phyloP scores from a whole-genome alignment of 805 yeast species.

The Candida xiaguanensis region DNA sequence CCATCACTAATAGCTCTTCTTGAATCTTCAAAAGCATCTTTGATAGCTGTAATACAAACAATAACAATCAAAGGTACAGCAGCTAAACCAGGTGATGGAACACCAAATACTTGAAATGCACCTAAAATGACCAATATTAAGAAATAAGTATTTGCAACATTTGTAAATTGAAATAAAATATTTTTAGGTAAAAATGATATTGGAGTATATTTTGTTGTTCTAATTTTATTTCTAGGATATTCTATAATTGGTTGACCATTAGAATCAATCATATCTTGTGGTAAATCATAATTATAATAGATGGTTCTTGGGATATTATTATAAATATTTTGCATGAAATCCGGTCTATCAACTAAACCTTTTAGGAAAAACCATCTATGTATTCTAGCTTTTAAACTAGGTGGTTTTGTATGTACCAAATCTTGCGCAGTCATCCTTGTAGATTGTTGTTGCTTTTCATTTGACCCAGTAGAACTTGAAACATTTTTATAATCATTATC shows the following conservation, averaged over 20 bases:
- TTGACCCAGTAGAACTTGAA: conserved; percentile 1
- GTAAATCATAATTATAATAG: conserved; percentile 49
- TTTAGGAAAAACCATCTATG: conserved; percentile 17
- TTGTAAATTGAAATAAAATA: conserved; percentile 49
- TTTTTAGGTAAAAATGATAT: conserved; percentile 56
- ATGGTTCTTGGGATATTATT: conserved; percentile 39
- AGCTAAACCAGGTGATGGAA: conserved; percentile 64
- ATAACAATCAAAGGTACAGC: conserved; percentile 81
- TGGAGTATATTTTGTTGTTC: conserved; percentile 64
- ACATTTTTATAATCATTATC: conserved; percentile 5
- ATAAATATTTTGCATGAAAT: conserved; percentile 35
- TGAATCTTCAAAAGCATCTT: conserved; percentile 77
- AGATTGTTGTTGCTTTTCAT: conserved; percentile 4
- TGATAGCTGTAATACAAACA: conserved; percentile 67
- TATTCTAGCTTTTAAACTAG: conserved; percentile 18
- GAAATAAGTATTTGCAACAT: conserved; percentile 60
- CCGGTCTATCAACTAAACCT: conserved; percentile 28
- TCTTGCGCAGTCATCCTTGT: conserved; percentile 13
- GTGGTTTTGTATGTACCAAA: conserved; percentile 17
- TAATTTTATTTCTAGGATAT: conserved; percentile 54
- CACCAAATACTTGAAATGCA: conserved; percentile 68
- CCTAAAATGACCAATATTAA: conserved; percentile 53
- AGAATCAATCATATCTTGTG: conserved; percentile 35
- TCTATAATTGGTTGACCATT: conserved; percentile 29
- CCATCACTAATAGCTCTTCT: conserved; percentile 60